These are phyloP conservation scores for Phaeophleospora eucalypticola DNA, from an alignment of 2,329 filamentous ascomycete species.

Conservation along the genomic window DNA sequence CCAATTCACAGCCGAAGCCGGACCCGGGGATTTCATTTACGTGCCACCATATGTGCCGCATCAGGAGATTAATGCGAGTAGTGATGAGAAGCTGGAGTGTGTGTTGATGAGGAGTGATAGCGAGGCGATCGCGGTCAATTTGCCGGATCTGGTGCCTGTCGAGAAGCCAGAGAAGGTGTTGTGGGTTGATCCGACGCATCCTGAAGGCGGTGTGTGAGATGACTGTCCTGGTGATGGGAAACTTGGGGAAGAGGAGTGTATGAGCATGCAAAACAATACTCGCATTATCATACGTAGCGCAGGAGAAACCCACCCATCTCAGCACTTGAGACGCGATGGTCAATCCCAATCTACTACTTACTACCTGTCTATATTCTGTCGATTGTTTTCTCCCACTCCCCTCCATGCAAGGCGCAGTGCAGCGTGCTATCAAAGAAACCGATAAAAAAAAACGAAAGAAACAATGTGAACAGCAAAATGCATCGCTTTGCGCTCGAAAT, in stretches of 20 bases:
- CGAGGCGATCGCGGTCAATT: slow-evolving; percentile 44
- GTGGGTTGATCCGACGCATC: slow-evolving; percentile 45
- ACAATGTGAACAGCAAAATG: not conserved
- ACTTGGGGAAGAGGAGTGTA: too few species aligned
- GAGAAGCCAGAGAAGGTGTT: slow-evolving; percentile 43
- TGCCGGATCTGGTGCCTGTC: slow-evolving; percentile 42
- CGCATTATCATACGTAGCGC: too few species aligned
- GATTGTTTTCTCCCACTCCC: not conserved
- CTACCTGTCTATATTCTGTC: not conserved
- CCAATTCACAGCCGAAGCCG: slow-evolving; percentile 37
- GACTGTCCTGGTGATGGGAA: too few species aligned
- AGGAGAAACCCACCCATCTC: too few species aligned
- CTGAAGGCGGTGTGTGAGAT: slow-evolving; percentile 7
- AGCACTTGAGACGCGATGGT: not conserved
- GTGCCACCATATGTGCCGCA: slow-evolving; percentile 42
- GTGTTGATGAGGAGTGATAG: slow-evolving; percentile 42
- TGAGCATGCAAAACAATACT: too few species aligned
- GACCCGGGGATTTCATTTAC: slow-evolving; percentile 46
- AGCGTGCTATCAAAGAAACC: too few species aligned
- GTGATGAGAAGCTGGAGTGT: slow-evolving; percentile 42
- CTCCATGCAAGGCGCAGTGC: not conserved
- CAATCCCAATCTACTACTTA: not conserved
- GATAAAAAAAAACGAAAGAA: not conserved
- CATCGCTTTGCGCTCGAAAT: not conserved
- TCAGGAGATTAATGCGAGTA: slow-evolving; percentile 45